A percentile compares a stretch with the other conserved stretches of the same genome.
Evolutionary conservation across 2,329 filamentous ascomycete genomes (phyloP).

Genomic region (Ophiostoma himal-ulmi): DNA sequence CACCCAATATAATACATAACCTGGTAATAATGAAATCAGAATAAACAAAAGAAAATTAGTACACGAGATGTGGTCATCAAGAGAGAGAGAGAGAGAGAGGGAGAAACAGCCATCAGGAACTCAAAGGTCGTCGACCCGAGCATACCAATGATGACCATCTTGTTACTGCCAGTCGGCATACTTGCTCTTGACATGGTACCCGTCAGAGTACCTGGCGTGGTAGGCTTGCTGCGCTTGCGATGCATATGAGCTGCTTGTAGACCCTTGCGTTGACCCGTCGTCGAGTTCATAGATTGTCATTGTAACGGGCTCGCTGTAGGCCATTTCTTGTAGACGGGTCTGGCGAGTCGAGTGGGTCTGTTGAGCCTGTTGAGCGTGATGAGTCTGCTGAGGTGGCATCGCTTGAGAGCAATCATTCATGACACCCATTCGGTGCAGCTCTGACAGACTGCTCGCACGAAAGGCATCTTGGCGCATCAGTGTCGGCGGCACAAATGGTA

Average conservation of each 20-base stretch:
- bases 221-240: not conserved
- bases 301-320: not conserved
- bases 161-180: not conserved
- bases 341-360: not conserved
- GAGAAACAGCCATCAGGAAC: not conserved
- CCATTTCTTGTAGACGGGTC: not conserved
- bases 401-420: not conserved
- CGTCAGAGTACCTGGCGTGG: not conserved
- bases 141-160: not conserved
- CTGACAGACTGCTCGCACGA: not conserved
- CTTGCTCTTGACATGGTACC: not conserved
- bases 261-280: constrained; percentile 5
- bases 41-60: not conserved
- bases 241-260: not conserved
- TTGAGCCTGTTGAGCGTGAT: not conserved
- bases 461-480: constrained; percentile 3
- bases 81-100: not conserved
- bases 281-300: not conserved
- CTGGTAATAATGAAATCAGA: not conserved
- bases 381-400: not conserved
- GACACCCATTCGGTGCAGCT: constrained; percentile 8
- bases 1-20: not conserved
- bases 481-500: not conserved
- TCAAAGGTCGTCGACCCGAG: not conserved
- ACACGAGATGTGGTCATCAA: not conserved